Percentiles rank a stretch among this genome's conserved stretches.
These are phyloP conservation scores for Cadophora sp. DNA, from an alignment of 2,329 filamentous ascomycete species.

Conservation along the genomic window DNA sequence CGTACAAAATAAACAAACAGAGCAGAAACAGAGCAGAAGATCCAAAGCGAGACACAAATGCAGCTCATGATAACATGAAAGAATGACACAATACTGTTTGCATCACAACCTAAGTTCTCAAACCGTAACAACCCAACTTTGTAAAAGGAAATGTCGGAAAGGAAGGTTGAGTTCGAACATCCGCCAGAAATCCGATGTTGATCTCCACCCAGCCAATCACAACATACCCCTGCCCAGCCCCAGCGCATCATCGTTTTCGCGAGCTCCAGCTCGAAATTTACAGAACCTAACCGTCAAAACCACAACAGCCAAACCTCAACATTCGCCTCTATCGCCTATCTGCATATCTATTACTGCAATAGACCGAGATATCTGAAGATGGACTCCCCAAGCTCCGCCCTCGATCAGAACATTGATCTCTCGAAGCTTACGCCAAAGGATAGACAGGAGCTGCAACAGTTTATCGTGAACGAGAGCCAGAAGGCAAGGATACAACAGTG, in stretches of 20 bases:
- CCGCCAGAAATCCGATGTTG: not conserved
- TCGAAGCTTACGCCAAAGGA: conserved; percentile 80
- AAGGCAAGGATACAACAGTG: conserved; percentile 70
- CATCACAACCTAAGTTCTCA: no score
- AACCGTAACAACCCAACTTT: no score
- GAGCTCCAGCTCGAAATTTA: conserved; percentile 7
- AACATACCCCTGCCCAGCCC: not conserved
- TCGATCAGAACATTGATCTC: conserved; percentile 60
- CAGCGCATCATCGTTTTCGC: conserved; percentile 12
- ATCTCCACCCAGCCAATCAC: not conserved
- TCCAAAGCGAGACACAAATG: no score
- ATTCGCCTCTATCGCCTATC: not conserved
- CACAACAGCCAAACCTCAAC: not conserved
- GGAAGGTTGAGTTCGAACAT: not conserved
- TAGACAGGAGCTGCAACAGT: conserved; percentile 86
- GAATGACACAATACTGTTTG: no score
- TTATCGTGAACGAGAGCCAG: conserved; percentile 84
- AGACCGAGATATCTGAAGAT: conserved; percentile 24
- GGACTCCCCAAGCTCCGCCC: conserved; percentile 37
- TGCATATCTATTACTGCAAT: not conserved
- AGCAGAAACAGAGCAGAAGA: not conserved
- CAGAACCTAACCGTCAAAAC: not conserved
- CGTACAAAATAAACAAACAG: not conserved
- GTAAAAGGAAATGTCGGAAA: no score
- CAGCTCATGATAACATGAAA: no score